Evolutionary conservation across 371 early-diverging fungal species (phyloP), one percentile per base, ranked within the genome.

Genomic region (Haplosporangium sp.): DNA sequence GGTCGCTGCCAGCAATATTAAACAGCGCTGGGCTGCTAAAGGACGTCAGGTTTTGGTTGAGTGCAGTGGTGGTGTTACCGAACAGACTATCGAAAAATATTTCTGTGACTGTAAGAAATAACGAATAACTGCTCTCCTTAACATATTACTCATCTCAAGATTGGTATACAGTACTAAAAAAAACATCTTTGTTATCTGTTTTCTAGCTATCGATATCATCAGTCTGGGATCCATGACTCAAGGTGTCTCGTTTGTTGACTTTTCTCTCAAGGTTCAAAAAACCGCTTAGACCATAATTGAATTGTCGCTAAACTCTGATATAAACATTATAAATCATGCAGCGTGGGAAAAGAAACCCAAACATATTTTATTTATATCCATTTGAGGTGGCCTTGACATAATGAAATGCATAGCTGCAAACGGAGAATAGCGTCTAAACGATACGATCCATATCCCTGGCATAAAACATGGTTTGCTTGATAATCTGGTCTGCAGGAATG

Each of bases 391-490:
- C 4, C 5, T 45, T 40, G 38, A 27, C 20, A 37, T 13, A 50
- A 20, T 20, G 15, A 15, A 15, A 48, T 27, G 48, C 35, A 63
- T 11, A 52, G 20, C 4, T 4, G 35, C 47, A 50, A 57, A 48
- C 13, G 50, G 37, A 35, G 63, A 20, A 39, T 9, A 19, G 6
- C 10, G 45, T 81, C 88, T 92, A 97, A 58, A 97, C 98, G 87
- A 98, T 98, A 69, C 96, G 93, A 84, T 98, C 99, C 72, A 98
- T 88, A 87, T 98, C 99, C 71, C 90, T 87, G 38, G 99, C 98
- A 84, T 98, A 98, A 20, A 88, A 79, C 79, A 98, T 85, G 19
- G 93, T 89, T 83, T 96, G 92, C 63, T 91, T 86, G 75, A 98
- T 94, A 63, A 97, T 93, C 70, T 88, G 89, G 61, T 92, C 91